Conservation (phyloP, 257 asterid genomes). For the Nicotiana knightiana region DNA sequence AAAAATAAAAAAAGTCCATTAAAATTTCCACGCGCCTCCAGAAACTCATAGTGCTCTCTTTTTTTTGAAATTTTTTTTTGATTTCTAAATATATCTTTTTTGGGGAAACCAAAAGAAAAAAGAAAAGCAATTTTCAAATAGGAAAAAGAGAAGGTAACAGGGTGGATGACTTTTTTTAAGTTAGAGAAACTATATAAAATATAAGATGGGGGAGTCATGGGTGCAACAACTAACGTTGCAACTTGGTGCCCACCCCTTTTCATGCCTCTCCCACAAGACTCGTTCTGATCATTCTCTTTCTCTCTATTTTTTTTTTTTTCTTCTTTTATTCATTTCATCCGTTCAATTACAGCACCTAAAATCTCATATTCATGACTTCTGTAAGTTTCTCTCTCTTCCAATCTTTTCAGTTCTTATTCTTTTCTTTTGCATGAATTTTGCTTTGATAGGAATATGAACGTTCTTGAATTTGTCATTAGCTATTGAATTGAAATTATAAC, state of each 20-base stretch:
- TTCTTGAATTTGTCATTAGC: neutral
- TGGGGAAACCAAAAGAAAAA: neutral
- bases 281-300: neutral
- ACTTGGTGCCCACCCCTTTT: neutral
- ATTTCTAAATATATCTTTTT: neutral
- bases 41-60: too few species aligned
- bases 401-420: neutral
- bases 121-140: neutral
- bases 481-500: neutral
- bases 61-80: neutral
- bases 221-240: conserved; percentile 4
- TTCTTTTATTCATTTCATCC: neutral
- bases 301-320: neutral
- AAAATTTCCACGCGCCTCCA: too few species aligned
- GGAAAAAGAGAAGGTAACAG: neutral
- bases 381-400: neutral
- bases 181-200: neutral
- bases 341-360: neutral
- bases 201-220: conserved; percentile 4
- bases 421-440: neutral
- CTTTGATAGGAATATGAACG: neutral
- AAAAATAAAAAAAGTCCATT: too few species aligned
- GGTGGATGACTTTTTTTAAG: neutral
- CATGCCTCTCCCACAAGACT: neutral
- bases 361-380: neutral